Base-by-base conservation (phyloP, 1,139 yeast genomes). In the Geotrichum citri-aurantii region DNA sequence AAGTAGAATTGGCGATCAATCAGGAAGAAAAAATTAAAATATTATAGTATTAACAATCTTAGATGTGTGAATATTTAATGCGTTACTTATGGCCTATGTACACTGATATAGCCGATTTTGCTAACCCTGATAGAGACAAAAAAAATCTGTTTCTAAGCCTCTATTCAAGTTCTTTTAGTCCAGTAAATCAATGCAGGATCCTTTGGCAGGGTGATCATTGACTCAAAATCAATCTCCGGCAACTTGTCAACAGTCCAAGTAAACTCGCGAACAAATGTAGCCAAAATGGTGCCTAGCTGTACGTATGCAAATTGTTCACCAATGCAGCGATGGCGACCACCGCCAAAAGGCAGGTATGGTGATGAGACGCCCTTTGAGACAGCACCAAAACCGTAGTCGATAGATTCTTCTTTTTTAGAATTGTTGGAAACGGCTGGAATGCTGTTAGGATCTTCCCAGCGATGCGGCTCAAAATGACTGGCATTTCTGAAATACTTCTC, bases 271-370 rank as follows among this genome's bases (percentile, higher is more conserved):
- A 92, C 82, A 72, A 79, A 88, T 23, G 91, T 82, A 46, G 91
- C 77, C 71, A 93, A 78, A 63, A 93, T 80, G 59, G 95, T 86
- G 57, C 97, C 96, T 67, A 93, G 81, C 78, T 93, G 99, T 65
- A 87, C 85, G 73, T 86, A 90, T 51, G 99, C 99, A 77, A 93
- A 93, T 72, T 92, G 98, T 76, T 93, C 99, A 69, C 99, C 99
- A 70, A 93, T 91, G 77, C 99, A 93, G 78, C 99, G 87, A 74
- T 93, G 99, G 80, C 99, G 88, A 66, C 99, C 99, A 74, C 98
- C 99, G 67, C 99, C 99, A 70, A 93, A 93, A 58, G 99, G 99
- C 72, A 93, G 82, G 76, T 90, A 93, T 59, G 99, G 97, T 54
- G 97, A 89, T 27, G 88, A 78, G 49, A 93, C 98, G 75, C 98